phyloP scores from a whole-genome alignment of 2,329 filamentous ascomycete genomes.

The Beauveria medogensis region DNA sequence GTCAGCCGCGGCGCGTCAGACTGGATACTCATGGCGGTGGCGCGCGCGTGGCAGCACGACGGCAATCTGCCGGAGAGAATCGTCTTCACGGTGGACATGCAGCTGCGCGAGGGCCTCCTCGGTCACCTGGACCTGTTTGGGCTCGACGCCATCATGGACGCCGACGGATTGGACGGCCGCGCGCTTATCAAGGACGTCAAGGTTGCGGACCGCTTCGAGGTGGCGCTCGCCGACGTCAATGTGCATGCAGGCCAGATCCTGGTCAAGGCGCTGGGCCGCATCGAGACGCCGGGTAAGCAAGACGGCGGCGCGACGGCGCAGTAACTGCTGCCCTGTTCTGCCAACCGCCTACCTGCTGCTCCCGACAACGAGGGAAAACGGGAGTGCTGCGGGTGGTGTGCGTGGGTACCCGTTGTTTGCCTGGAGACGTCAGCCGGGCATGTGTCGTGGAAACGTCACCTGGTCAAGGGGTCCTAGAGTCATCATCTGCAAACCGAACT shows the following conservation, averaged over 20 bases:
- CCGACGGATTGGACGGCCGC: slow-evolving; percentile 29
- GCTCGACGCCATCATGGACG: slow-evolving; percentile 33
- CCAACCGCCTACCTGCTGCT: too few relatives aligned
- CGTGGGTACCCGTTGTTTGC: too few relatives aligned
- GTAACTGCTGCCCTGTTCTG: neutral
- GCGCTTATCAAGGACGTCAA: slow-evolving; percentile 34
- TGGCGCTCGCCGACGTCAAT: slow-evolving; percentile 46
- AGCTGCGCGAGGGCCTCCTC: slow-evolving; percentile 25
- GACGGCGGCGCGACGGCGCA: neutral
- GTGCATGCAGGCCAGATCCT: slow-evolving; percentile 36
- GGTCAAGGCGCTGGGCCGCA: slow-evolving; percentile 33
- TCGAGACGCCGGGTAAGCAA: neutral
- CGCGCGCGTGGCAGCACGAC: slow-evolving; percentile 53
- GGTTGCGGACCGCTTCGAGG: slow-evolving; percentile 46
- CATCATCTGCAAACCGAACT: neutral
- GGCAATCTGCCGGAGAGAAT: slow-evolving; percentile 39
- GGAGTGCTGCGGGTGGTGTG: too few relatives aligned
- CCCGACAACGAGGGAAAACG: too few relatives aligned
- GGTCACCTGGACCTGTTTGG: slow-evolving; percentile 46
- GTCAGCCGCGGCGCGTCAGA: slow-evolving; percentile 38
- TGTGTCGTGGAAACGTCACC: neutral
- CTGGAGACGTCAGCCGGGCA: too few relatives aligned
- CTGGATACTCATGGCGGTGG: slow-evolving; percentile 52
- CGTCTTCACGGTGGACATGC: slow-evolving; percentile 36
- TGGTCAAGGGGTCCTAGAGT: neutral